Evolutionary conservation across 306 rosid species (phyloP), one percentile per base, ranked within the genome.

Genomic region (Begonia peltatifolia): DNA sequence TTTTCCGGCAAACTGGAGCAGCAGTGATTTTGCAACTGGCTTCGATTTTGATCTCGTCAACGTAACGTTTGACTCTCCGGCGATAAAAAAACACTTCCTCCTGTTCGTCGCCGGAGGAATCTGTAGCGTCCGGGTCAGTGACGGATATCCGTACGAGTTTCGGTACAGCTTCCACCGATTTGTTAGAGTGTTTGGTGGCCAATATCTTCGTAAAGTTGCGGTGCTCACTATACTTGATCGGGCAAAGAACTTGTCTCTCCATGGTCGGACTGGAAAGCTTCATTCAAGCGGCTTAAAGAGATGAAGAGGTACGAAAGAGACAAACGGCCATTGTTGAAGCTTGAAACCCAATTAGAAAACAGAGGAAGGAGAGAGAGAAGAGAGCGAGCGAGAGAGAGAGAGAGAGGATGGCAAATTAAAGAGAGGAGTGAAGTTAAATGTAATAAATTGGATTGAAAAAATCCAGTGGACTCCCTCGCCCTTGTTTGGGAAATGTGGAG

Each of bases 111-210:
- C 88, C 59, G 48, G 99, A 92, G 0, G 99, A 92, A 56, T 92
- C 99, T 0, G 99, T 92, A 6, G 99, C 99, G 41, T 86, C 88
- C 0, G 88, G 93, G 62, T 92, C 99, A 3, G 94, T 83, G 20
- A 75, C 68, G 0, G 94, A 77, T 42, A 92, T 72, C 53, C 93
- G 66, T 0, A 92, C 83, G 1, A 77, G 51, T 55, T 77, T 75
- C 2, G 73, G 75, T 9, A 14, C 47, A 1, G 46, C 50, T 8
- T 53, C 11, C 13, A 12, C 12, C 7, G 14, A 69, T 9, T 62
- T 73, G 10, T 50, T 69, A 0, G 71, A 0, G 0, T 60, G 51
- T 11, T 60, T 82, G 6, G 52, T 4, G 0, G 56, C 11, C 43
- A 64, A 16, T 53, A 75, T 86, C 38, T 72, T 81, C 53, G 84